Base-by-base conservation (phyloP, 2,329 filamentous ascomycete species). In the Talaromyces sp. region DNA sequence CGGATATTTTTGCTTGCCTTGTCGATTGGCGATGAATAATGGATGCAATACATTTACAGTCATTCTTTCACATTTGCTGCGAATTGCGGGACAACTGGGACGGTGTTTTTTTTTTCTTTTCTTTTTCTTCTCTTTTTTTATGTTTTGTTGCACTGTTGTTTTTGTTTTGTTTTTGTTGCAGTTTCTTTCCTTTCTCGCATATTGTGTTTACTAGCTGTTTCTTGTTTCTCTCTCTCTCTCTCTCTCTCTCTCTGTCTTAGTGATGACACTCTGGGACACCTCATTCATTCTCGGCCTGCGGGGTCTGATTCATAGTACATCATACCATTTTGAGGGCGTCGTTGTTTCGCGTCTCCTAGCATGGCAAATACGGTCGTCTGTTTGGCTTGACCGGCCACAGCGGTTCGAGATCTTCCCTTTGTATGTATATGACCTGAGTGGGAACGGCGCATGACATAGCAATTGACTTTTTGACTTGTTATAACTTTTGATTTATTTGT, bases 151-250 rank as follows among this genome's bases (percentile, higher is more conserved):
- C 63, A 62, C 59, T 53, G 29, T 31, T 54, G 60, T 46, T 56
- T 62, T 54, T 60, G 55, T 64, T 62, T 64, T 62, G 59, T 59
- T 55, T 56, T 60, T 62, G 60, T 57, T 29, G 14, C 21, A 59
- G 35, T 60, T 55, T 21, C 55, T 63, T 51, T 63, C 31, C 62
- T 60, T 66, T 60, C 59, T 60, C 61, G 57, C 66, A 64, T 58
- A 62, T 63, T 70, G 70, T 68, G 69, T 66, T 70, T 71, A 31
- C 21, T 32, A 49, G 8, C 29, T 41, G 46, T 7, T 3, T n/a
- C 51, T 27, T n/a, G 10, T 51, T 35, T 41, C 27, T 26, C 6
- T 38, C 11, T 27, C n/a, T 38, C 41, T 32, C 3, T 27, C 29
- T 27, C 17, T 51, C 14, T 29, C 26, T 17, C 46, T 35, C 1